phyloP scores from a whole-genome alignment of 345 rosid species.

The Rhizophora mangle region DNA sequence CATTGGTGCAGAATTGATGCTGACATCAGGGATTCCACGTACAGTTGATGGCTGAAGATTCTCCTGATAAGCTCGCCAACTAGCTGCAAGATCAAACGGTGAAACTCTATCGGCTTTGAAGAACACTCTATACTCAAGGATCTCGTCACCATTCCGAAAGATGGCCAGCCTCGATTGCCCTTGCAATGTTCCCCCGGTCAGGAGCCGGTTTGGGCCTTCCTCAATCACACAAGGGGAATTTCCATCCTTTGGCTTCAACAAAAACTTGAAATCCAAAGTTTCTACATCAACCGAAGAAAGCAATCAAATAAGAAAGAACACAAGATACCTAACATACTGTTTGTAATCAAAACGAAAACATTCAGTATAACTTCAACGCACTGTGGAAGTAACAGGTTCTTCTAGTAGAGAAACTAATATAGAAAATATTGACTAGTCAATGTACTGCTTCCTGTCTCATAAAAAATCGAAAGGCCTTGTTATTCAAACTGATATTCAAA shows the following conservation, averaged over 20 bases:
- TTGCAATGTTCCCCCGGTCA: slow-evolving; percentile 67
- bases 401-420: too few relatives aligned
- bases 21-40: slow-evolving; percentile 94
- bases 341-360: background rate
- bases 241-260: slow-evolving; percentile 80
- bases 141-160: slow-evolving; percentile 66
- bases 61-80: slow-evolving; percentile 97
- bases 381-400: too few relatives aligned
- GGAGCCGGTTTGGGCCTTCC: slow-evolving; percentile 80
- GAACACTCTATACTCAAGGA: slow-evolving; percentile 70
- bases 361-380: too few relatives aligned
- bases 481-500: background rate
- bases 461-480: background rate
- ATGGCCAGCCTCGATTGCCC: slow-evolving; percentile 77
- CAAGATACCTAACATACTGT: background rate
- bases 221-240: slow-evolving; percentile 68
- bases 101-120: slow-evolving; percentile 89
- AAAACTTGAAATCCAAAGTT: slow-evolving; percentile 96
- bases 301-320: background rate
- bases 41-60: slow-evolving; percentile 88
- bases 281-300: slow-evolving; percentile 38
- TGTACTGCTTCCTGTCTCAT: background rate
- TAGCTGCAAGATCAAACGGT: slow-evolving; percentile 97
- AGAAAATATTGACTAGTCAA: too few relatives aligned
- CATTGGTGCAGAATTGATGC: slow-evolving; percentile 61